Base-by-base conservation (phyloP, 2,329 filamentous ascomycete species). In the Scorias spongiosa region DNA sequence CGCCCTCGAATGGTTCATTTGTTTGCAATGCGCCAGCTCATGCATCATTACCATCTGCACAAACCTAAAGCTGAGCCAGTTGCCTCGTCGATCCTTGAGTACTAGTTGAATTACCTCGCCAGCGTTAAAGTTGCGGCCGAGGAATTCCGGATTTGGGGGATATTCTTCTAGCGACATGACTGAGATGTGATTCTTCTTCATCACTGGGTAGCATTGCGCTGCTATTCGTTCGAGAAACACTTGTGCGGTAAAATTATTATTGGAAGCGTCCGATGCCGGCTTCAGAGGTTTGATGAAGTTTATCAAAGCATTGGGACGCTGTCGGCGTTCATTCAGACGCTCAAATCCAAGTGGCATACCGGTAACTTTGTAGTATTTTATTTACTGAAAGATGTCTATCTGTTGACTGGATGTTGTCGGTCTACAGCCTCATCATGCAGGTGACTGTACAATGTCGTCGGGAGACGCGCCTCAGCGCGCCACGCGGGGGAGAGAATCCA, bases 21-120 rank as follows among this genome's bases (percentile, higher is more conserved):
- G 81, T 61, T 84, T 82, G 69, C 83, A 88, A 61, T 93, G 85
- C 2, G 85, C 85, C 28, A 93, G 68, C 56, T 91, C 84, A 59
- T 93, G 86, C 76, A 93, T 88, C 86, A 93, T 93, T 51, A 93
- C 84, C 83, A 91, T 89, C 63, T 91, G 84, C 12, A 93, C 83
- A 56, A 87, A 86, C 48, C 77, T 70, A 57, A 91, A 87, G 0
- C 84, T 82, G 17, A 93, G 67, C 86, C 86, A 93, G 46, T 60
- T 52, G 7, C 69, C 69, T 67, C 72, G 46, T 20, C 76, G 72
- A 0, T 82, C 76, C 53, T 80, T 81, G 20, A 93, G 72, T 1
- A 93, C 86, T 1, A 93, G 72, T 63, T 93, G 85, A 42, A 93
- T 77, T 30, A 89, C 80, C 59, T 93, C 86, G 29, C 86, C 87